Base-by-base conservation (phyloP, 805 yeast species). In the Starmerella geochares region DNA sequence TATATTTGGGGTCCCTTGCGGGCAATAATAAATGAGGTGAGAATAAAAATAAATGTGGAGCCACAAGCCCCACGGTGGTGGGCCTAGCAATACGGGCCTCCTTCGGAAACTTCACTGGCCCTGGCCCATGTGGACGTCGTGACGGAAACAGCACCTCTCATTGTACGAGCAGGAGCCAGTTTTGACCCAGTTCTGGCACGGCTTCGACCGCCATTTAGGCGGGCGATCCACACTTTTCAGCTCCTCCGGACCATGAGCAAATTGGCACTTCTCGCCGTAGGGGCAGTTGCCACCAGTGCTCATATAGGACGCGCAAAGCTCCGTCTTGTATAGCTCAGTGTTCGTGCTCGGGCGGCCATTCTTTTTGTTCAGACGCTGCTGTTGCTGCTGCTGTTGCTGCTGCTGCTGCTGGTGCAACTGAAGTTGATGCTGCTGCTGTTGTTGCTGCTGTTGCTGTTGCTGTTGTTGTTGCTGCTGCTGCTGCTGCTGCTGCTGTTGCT, bases 101-200 rank as follows among this genome's bases (percentile, higher is more conserved):
- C 29, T 9, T 27, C 29, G 11, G 16, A 31, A 14, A 9, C 16
- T 14, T 36, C 25, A 44, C 47, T 47, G 51, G 39, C 37, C 45
- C 44, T 48, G 46, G 35, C 56, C 56, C 23, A 53, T 43, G 17
- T 60, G 60, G 46, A 57, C 51, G 52, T 67, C 70, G 67, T 87
- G 96, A 62, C 82, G 85, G 71, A 88, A 87, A 62, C 95, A 86
- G 65, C 96, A 87, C 62, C 96, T 76, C 64, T 78, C 84, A 24
- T 95, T 95, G 67, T 87, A 87, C 35, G 94, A 78, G 64, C 96
- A 87, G 41, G 76, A 69, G 13, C 96, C 96, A 40, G 74, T 75
- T 61, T 80, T 81, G 20, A 78, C 62, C 95, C 95, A 87, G 65
- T 87, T 87, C 54, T 80, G 82, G 70, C 96, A 87, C 14, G 88